Evolutionary conservation across 129 eudicot species (phyloP), one percentile per base, ranked within the genome.

Genomic region (Chrysanthemum makinoi): DNA sequence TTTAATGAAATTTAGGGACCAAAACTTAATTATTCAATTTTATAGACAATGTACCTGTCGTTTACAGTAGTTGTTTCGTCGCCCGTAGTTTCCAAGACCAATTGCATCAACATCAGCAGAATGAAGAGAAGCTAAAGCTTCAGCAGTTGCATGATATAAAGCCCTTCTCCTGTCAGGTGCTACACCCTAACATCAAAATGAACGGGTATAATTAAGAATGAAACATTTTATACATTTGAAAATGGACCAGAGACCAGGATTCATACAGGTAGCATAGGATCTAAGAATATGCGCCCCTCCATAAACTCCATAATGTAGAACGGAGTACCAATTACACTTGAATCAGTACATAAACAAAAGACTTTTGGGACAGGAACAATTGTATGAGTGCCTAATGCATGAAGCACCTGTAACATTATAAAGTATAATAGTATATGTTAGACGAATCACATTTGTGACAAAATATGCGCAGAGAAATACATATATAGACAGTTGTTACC

Each of bases 241-340:
- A 48, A 28, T 62, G 51, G 50, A 30, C 62, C 67, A 75, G 68
- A 58, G 63, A 44, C 52, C 13, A 63, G 72, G 61, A 30, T 71
- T 63, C 86, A 30, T 87, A 93, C 98, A 26, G 98, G 98, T 49
- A 93, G 83, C 75, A 68, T 89, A 6, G 98, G 96, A 73, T 93
- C 89, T 48, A 89, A 50, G 66, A 83, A 93, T 70, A 93, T 83
- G 17, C 98, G 92, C 17, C 98, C 98, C 74, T 93, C 96, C 73
- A 93, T 50, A 76, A 85, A 89, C 77, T 93, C 98, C 98, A 93
- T 93, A 18, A 93, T 73, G 87, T 93, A 93, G 80, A 93, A 93
- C 17, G 96, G 90, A 72, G 96, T 89, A 71, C 98, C 98, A 43
- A 93, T 93, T 54, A 93, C 89, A 47, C 88, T 78, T 3, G 92